phyloP scores from a whole-genome alignment of 2,329 filamentous ascomycete genomes.

The Basipetospora chlamydospora region DNA sequence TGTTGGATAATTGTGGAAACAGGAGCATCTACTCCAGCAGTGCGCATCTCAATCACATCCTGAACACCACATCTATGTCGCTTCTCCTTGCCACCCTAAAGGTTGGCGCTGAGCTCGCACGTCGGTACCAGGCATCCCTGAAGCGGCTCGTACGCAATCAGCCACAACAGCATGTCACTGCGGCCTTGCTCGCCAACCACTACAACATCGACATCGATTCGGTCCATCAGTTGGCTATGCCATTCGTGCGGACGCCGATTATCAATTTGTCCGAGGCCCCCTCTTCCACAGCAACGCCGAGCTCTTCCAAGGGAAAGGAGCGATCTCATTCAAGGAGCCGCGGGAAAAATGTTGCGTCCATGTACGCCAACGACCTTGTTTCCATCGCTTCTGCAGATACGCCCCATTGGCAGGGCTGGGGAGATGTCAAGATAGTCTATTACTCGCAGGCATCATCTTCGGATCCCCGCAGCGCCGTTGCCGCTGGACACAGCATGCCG shows the following conservation, averaged over 20 bases:
- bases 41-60: constrained; percentile 70
- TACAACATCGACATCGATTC: constrained; percentile 69
- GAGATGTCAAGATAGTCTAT: constrained; percentile 66
- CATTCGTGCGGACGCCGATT: constrained; percentile 61
- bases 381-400: constrained; percentile 51
- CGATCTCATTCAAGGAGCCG: constrained; percentile 28
- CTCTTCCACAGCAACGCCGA: constrained; percentile 32
- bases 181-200: constrained; percentile 66
- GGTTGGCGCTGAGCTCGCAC: constrained; percentile 72
- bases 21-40: constrained; percentile 93
- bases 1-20: constrained; percentile 92
- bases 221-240: constrained; percentile 67
- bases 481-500: constrained; percentile 12
- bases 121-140: constrained; percentile 82
- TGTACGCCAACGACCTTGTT: constrained; percentile 74
- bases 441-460: constrained; percentile 36
- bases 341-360: constrained; percentile 35
- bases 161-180: constrained; percentile 44
- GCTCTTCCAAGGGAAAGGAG: constrained; percentile 63
- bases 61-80: constrained; percentile 72
- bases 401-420: constrained; percentile 60
- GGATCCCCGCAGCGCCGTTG: too few species aligned
- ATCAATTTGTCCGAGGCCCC: constrained; percentile 34
- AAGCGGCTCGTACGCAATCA: constrained; percentile 46
- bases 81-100: constrained; percentile 67